These are phyloP conservation scores for Williopsis jadinii DNA, from an alignment of 1,139 yeast species.

Conservation along the genomic window DNA sequence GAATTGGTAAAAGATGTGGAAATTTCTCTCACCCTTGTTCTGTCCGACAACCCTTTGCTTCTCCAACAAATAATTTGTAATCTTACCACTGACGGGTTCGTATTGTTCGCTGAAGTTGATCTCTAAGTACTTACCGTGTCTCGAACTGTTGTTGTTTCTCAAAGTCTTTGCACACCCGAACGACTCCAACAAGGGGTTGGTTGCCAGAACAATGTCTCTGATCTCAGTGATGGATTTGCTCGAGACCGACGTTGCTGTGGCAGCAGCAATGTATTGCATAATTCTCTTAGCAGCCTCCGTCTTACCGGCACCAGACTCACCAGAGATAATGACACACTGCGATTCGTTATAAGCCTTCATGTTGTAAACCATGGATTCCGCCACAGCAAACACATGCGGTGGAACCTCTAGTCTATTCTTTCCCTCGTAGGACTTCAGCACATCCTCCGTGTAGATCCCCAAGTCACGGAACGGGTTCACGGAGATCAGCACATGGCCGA, in stretches of 20 bases:
- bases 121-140: conserved; percentile 96
- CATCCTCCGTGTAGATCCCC: conserved; percentile 84
- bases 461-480: conserved; percentile 95
- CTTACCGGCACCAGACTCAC: conserved; percentile 97
- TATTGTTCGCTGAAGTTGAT: conserved; percentile 75
- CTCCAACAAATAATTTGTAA: conserved; percentile 89
- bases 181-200: conserved; percentile 92
- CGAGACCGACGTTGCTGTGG: conserved; percentile 49
- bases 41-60: conserved; percentile 96
- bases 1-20: conserved; percentile 94
- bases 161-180: conserved; percentile 98
- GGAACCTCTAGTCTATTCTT: conserved; percentile 93
- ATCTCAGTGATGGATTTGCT: conserved; percentile 67
- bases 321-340: conserved; percentile 97
- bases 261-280: conserved; percentile 97
- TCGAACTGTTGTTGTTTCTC: conserved; percentile 91
- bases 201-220: conserved; percentile 96
- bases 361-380: conserved; percentile 94
- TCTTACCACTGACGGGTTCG: conserved; percentile 93
- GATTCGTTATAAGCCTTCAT: conserved; percentile 91
- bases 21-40: conserved; percentile 86
- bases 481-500: conserved; percentile 85
- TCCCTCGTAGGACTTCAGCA: conserved; percentile 73
- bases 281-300: conserved; percentile 75
- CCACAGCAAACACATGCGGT: conserved; percentile 98